Conservation (phyloP, 371 early-diverging fungal species). For the Coemansia sp. region DNA sequence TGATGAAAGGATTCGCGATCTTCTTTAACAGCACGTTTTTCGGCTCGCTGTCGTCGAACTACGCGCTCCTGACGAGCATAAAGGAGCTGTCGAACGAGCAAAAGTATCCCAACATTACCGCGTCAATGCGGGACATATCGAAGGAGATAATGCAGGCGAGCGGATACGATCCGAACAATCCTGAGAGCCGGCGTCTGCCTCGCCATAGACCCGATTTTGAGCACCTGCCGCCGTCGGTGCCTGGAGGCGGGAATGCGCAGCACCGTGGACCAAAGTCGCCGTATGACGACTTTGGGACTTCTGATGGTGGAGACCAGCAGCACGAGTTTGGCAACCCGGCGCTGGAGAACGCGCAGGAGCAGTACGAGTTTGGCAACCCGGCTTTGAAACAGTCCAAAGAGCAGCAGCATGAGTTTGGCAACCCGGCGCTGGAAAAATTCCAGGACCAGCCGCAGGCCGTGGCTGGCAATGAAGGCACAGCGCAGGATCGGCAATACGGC, state of each 20-base stretch:
- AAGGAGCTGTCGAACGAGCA: slow-evolving; percentile 8
- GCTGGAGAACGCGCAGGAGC: neutral
- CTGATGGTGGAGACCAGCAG: neutral
- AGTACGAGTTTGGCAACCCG: slow-evolving; percentile 28
- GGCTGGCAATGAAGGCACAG: neutral
- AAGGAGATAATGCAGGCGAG: slow-evolving; percentile 27
- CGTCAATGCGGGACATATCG: slow-evolving; percentile 26
- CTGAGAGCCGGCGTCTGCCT: slow-evolving; percentile 11
- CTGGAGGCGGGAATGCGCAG: slow-evolving; percentile 1
- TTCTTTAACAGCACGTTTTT: slow-evolving; percentile 2
- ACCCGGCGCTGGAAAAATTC: slow-evolving; percentile 7
- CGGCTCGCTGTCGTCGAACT: neutral
- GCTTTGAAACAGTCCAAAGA: slow-evolving; percentile 1
- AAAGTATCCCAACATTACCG: slow-evolving; percentile 38
- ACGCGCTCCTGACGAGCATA: neutral
- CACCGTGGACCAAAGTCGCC: neutral
- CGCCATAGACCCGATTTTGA: slow-evolving; percentile 15
- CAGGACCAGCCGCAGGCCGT: neutral
- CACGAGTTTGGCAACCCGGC: too few species aligned
- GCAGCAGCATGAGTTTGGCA: slow-evolving; percentile 23
- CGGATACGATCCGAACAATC: slow-evolving; percentile 31
- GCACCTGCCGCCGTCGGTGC: slow-evolving; percentile 21
- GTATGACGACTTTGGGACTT: slow-evolving; percentile 1
- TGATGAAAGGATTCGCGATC: slow-evolving; percentile 11
- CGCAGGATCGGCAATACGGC: neutral